Conservation (phyloP, 2,329 filamentous ascomycete species). For the Pestalotiopsis sp. region DNA sequence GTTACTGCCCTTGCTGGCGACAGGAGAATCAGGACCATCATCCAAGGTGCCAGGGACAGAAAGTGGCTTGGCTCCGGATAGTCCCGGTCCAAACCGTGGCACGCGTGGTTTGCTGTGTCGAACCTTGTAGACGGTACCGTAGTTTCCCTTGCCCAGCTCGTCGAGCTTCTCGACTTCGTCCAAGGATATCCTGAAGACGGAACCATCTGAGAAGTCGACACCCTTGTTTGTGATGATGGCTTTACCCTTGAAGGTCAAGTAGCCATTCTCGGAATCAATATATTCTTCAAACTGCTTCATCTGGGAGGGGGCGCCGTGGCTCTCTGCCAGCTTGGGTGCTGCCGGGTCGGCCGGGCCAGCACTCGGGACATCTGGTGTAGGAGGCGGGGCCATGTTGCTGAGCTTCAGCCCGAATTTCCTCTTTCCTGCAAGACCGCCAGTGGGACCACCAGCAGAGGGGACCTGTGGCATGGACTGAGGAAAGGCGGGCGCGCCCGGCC, state of each 20-base stretch:
- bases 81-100: slow-evolving; percentile 62
- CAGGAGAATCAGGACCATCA: slow-evolving; percentile 30
- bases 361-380: slow-evolving; percentile 23
- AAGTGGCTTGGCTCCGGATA: slow-evolving; percentile 50
- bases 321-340: slow-evolving; percentile 32
- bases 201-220: slow-evolving; percentile 89
- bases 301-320: slow-evolving; percentile 45
- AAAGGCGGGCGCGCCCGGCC: slow-evolving; percentile 52
- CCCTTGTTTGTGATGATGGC: slow-evolving; percentile 87
- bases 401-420: slow-evolving; percentile 65
- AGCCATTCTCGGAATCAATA: slow-evolving; percentile 89
- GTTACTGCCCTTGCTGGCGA: slow-evolving; percentile 41
- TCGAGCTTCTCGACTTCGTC: slow-evolving; percentile 91
- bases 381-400: slow-evolving; percentile 47
- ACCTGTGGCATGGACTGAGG: slow-evolving; percentile 57
- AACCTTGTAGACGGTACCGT: slow-evolving; percentile 97
- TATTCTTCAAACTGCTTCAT: slow-evolving; percentile 72
- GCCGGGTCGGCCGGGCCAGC: background rate
- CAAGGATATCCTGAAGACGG: slow-evolving; percentile 89
- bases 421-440: slow-evolving; percentile 61
- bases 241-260: slow-evolving; percentile 89
- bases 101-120: slow-evolving; percentile 72
- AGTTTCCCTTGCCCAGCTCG: slow-evolving; percentile 96
- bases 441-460: slow-evolving; percentile 31
- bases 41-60: slow-evolving; percentile 40